These are phyloP conservation scores for Clarireedia monteithiana DNA, from an alignment of 2,329 filamentous ascomycete species.

Conservation along the genomic window DNA sequence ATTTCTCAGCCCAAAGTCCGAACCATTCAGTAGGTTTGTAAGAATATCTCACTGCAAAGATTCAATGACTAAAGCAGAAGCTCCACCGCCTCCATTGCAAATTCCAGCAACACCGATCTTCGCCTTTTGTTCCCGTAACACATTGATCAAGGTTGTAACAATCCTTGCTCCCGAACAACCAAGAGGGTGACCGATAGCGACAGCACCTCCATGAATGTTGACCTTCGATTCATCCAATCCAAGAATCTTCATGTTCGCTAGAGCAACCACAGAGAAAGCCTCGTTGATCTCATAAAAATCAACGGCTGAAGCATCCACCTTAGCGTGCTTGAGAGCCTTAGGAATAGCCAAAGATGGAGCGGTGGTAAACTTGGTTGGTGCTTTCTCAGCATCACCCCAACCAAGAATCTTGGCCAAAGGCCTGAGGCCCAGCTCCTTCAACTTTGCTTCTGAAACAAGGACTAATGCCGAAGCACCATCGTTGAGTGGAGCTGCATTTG, in stretches of 20 bases:
- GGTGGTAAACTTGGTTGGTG: slow-evolving; percentile 92
- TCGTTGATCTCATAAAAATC: slow-evolving; percentile 99
- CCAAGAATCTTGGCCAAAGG: slow-evolving; percentile 94
- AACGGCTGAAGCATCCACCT: slow-evolving; percentile 66
- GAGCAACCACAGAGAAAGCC: slow-evolving; percentile 92
- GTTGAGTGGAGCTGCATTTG: slow-evolving; percentile 93
- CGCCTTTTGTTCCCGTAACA: slow-evolving; percentile 81
- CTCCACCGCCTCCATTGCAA: slow-evolving; percentile 96
- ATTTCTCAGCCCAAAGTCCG: background rate
- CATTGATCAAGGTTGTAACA: slow-evolving; percentile 79
- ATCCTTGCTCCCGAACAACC: slow-evolving; percentile 93
- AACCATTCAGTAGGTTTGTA: background rate
- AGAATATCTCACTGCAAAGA: slow-evolving; percentile 24
- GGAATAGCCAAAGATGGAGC: slow-evolving; percentile 90
- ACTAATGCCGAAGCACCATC: slow-evolving; percentile 90
- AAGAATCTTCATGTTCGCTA: slow-evolving; percentile 93
- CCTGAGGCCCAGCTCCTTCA: slow-evolving; percentile 85
- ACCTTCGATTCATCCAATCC: slow-evolving; percentile 74
- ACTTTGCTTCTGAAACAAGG: slow-evolving; percentile 86
- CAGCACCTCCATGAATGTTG: slow-evolving; percentile 90
- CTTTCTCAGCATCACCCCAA: slow-evolving; percentile 90
- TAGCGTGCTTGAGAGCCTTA: slow-evolving; percentile 94
- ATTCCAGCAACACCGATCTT: slow-evolving; percentile 94
- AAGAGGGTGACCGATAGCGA: slow-evolving; percentile 91
- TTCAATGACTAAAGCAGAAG: slow-evolving; percentile 89